Evolutionary conservation across 768 basidiomycete genomes (phyloP).

Genomic region (Termitomyces sp.): DNA sequence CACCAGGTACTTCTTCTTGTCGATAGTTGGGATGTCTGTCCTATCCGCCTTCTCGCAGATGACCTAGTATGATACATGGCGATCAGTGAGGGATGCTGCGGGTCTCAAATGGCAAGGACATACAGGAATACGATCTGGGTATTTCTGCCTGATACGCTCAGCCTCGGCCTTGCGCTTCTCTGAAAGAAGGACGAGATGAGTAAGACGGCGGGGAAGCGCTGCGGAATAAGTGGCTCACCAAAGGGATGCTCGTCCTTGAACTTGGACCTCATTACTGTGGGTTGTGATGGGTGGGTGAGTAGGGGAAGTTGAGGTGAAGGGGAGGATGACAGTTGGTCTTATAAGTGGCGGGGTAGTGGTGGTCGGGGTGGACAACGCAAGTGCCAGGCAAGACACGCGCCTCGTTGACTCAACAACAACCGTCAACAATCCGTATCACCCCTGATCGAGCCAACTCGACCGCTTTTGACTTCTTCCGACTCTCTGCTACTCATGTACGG

Average conservation of each 20-base stretch:
- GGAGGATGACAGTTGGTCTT: conserved; percentile 15
- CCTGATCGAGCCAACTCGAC: conserved; percentile 9
- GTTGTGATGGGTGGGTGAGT: conserved; percentile 6
- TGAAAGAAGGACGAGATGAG: conserved; percentile 38
- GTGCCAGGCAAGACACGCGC: conserved; percentile 41
- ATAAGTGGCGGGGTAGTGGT: conserved; percentile 22
- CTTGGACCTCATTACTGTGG: conserved; percentile 77
- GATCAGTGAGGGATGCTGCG: background rate
- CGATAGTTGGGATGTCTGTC: conserved; percentile 98
- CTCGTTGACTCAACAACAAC: conserved; percentile 27
- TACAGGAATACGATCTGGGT: conserved; percentile 97
- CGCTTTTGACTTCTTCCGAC: background rate
- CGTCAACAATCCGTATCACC: conserved; percentile 20
- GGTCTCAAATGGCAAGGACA: conserved; percentile 31
- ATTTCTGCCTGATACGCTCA: conserved; percentile 98
- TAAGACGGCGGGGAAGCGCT: conserved; percentile 25
- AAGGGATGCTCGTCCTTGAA: conserved; percentile 99
- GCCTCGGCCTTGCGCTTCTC: conserved; percentile 99
- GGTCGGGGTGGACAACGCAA: conserved; percentile 28
- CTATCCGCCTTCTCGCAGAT: conserved; percentile 99
- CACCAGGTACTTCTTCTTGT: conserved; percentile 99
- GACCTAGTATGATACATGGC: conserved; percentile 54
- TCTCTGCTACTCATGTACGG: conserved; percentile 3
- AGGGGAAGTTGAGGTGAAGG: conserved; percentile 2
- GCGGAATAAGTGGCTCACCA: conserved; percentile 54